Percentiles rank a stretch among this genome's conserved stretches.
phyloP scores from a whole-genome alignment of 176 grass and related monocot species.

The Cocos nucifera region DNA sequence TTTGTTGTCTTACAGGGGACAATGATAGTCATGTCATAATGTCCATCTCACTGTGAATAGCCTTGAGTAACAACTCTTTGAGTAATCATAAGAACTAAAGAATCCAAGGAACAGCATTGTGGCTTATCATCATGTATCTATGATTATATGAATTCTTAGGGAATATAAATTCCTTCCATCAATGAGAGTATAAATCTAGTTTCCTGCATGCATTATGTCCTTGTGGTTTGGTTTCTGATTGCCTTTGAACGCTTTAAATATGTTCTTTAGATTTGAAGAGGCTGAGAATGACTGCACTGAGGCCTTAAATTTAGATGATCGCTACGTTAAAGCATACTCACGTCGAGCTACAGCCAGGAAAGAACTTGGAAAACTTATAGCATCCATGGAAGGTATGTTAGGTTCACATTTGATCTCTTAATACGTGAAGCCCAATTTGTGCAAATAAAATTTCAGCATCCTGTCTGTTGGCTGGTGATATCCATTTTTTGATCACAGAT shows the following conservation, averaged over 20 bases:
- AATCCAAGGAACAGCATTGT: too few species aligned
- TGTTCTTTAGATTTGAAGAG: conserved; percentile 58
- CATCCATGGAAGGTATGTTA: conserved; percentile 67
- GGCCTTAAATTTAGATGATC: conserved; percentile 81
- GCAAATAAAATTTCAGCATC: not conserved
- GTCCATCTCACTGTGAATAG: too few species aligned
- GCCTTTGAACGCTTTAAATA: not conserved
- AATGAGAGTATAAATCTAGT: too few species aligned
- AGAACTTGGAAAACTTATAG: conserved; percentile 67
- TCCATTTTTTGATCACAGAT: conserved; percentile 40
- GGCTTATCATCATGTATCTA: too few species aligned
- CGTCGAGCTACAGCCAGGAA: conserved; percentile 77
- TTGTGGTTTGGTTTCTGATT: too few species aligned
- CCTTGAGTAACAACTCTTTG: too few species aligned
- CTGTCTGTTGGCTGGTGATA: not conserved
- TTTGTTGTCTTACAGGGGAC: too few species aligned
- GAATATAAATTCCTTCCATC: too few species aligned
- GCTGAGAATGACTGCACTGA: conserved; percentile 80
- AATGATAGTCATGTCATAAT: too few species aligned
- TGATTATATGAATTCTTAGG: too few species aligned
- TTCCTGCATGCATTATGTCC: too few species aligned
- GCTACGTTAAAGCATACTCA: conserved; percentile 93
- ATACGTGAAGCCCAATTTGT: not conserved
- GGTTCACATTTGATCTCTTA: not conserved
- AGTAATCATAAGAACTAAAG: too few species aligned